These are phyloP conservation scores for Oldenlandia corymbosa DNA, from an alignment of 257 asterid genomes.

Conservation along the genomic window DNA sequence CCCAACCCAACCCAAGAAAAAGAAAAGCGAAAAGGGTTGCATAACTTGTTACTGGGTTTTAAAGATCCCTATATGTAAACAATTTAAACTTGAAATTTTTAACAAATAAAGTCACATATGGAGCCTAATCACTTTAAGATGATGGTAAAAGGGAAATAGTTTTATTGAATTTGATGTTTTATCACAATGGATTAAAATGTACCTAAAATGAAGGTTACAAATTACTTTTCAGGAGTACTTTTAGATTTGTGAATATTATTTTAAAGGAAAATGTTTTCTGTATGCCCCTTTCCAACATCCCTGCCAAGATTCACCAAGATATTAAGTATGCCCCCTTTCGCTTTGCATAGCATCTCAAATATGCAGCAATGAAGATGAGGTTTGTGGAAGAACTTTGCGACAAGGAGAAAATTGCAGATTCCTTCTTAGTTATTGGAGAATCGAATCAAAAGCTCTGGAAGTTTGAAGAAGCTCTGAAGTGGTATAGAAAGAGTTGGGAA, in stretches of 20 bases:
- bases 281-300: background rate
- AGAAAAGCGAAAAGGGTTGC: background rate
- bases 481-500: constrained; percentile 81
- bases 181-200: too few species aligned
- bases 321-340: too few species aligned
- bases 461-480: constrained; percentile 61
- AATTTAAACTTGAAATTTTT: too few species aligned
- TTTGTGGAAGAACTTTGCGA: constrained; percentile 66
- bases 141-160: background rate
- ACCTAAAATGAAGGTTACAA: too few species aligned
- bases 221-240: background rate
- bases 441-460: constrained; percentile 69
- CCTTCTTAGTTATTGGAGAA: constrained; percentile 78
- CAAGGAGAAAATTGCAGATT: constrained; percentile 78
- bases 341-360: constrained; percentile 51
- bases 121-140: background rate
- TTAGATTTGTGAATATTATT: background rate
- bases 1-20: too few species aligned
- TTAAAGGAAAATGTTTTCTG: background rate
- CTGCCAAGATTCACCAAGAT: constrained; percentile 14
- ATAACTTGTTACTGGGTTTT: background rate
- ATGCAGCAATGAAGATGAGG: constrained; percentile 67
- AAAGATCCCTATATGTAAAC: background rate
- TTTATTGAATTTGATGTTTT: background rate
- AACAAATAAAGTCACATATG: too few species aligned